Evolutionary conservation across 805 yeast species (phyloP).

Genomic region (Zygotorulaspora sp.): DNA sequence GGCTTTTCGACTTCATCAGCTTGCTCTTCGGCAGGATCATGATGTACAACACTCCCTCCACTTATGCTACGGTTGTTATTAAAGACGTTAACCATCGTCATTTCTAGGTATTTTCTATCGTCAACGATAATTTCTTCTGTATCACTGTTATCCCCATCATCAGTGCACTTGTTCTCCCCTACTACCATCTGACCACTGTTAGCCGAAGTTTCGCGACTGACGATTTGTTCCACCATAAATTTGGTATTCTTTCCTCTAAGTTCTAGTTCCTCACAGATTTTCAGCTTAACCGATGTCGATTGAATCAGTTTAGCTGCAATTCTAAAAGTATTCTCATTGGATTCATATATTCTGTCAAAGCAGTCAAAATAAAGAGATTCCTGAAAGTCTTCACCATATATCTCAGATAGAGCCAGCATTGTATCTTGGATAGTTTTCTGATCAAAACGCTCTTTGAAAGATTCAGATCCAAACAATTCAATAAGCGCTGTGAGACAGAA

Average conservation of each 20-base stretch:
- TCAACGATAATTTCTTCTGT: slow-evolving; percentile 11
- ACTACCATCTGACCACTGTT: not conserved
- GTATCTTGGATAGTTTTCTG: slow-evolving; percentile 5
- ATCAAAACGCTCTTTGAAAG: slow-evolving; percentile 1
- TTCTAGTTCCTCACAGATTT: slow-evolving; percentile 29
- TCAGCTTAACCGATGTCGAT: slow-evolving; percentile 25
- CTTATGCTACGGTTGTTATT: slow-evolving; percentile 18
- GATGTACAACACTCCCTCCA: slow-evolving; percentile 26
- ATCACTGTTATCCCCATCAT: not conserved
- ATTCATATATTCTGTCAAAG: slow-evolving; percentile 16
- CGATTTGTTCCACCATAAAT: slow-evolving; percentile 12
- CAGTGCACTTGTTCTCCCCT: not conserved
- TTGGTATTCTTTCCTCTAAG: slow-evolving; percentile 19
- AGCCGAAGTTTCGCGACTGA: slow-evolving; percentile 5
- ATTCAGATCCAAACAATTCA: slow-evolving; percentile 1
- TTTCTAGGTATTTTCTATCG: slow-evolving; percentile 28
- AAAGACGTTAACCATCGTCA: slow-evolving; percentile 36
- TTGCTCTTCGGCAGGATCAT: slow-evolving; percentile 9
- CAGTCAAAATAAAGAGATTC: slow-evolving; percentile 23
- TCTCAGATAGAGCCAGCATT: slow-evolving; percentile 16
- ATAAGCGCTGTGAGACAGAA: slow-evolving; percentile 20
- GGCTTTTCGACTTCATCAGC: not conserved
- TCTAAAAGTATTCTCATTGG: slow-evolving; percentile 14
- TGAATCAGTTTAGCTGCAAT: slow-evolving; percentile 14
- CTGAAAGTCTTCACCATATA: slow-evolving; percentile 31